Percentiles rank a stretch among this genome's conserved stretches.
Conservation (phyloP, 108 stramenopile species). For the Skeletonema potamos region DNA sequence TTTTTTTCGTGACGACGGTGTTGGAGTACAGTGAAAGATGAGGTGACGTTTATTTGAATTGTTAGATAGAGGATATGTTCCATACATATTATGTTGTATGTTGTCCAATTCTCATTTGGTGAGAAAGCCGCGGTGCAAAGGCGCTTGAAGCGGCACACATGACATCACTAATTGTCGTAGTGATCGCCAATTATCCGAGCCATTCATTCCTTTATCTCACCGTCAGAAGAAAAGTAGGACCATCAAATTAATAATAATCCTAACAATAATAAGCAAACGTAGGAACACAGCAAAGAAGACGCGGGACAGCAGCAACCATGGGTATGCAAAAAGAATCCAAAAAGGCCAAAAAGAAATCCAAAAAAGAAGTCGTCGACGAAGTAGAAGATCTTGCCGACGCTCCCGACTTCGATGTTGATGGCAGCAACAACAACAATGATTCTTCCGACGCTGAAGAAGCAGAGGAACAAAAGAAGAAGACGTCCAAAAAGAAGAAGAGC, state of each 20-base stretch:
- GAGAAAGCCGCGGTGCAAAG: too few relatives aligned
- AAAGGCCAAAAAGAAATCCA: slow-evolving; percentile 7
- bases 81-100: too few relatives aligned
- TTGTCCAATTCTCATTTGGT: too few relatives aligned
- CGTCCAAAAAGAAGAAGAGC: slow-evolving; percentile 1
- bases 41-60: too few relatives aligned
- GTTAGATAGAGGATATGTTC: too few relatives aligned
- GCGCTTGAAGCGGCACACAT: too few relatives aligned
- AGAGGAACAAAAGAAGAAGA: not conserved
- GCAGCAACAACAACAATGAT: not conserved
- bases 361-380: not conserved
- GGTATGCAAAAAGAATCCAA: slow-evolving; percentile 9
- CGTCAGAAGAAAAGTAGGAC: too few relatives aligned
- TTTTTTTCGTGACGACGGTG: too few relatives aligned
- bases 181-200: too few relatives aligned
- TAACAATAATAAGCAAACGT: not conserved
- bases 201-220: not conserved
- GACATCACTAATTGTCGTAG: too few relatives aligned
- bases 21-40: too few relatives aligned
- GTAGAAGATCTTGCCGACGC: not conserved
- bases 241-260: too few relatives aligned
- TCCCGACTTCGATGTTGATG: not conserved
- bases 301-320: not conserved
- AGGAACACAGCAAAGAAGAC: not conserved
- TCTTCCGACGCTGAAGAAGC: not conserved